Percentiles rank a stretch among this genome's conserved stretches.
phyloP scores from a whole-genome alignment of 352 stramenopile species.

The Phytophthora melonis region DNA sequence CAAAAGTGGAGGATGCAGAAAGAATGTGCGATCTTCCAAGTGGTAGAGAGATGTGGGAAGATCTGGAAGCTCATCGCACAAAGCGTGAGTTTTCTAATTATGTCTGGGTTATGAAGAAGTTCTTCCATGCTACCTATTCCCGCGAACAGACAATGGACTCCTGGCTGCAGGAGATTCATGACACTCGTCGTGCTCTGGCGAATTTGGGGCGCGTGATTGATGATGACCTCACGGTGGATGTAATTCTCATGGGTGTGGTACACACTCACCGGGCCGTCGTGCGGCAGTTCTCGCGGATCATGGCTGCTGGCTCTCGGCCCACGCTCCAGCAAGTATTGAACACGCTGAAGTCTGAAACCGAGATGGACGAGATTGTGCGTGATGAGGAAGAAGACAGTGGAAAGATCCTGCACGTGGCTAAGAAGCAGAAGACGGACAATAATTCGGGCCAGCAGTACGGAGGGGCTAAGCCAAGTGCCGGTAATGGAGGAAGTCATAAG shows the following conservation, averaged over 20 bases:
- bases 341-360: slow-evolving; percentile 9
- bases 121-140: neutral
- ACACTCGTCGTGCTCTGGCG: neutral
- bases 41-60: neutral
- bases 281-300: slow-evolving; percentile 2
- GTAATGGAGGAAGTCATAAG: neutral
- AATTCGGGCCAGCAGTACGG: neutral
- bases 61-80: neutral
- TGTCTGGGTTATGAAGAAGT: neutral
- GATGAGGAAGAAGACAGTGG: neutral
- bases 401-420: neutral
- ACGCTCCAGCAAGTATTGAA: slow-evolving; percentile 9
- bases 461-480: neutral
- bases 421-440: neutral
- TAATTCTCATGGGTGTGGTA: slow-evolving; percentile 9
- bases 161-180: slow-evolving; percentile 13
- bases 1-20: neutral
- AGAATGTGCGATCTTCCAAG: neutral
- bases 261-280: neutral
- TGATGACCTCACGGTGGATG: slow-evolving; percentile 5
- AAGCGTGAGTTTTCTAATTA: neutral
- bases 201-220: slow-evolving; percentile 10
- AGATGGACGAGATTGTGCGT: slow-evolving; percentile 4
- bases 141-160: slow-evolving; percentile 11
- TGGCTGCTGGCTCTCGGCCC: neutral